Evolutionary conservation across 805 yeast genomes (phyloP).

Genomic region (Metschnikowia reukaufii): DNA sequence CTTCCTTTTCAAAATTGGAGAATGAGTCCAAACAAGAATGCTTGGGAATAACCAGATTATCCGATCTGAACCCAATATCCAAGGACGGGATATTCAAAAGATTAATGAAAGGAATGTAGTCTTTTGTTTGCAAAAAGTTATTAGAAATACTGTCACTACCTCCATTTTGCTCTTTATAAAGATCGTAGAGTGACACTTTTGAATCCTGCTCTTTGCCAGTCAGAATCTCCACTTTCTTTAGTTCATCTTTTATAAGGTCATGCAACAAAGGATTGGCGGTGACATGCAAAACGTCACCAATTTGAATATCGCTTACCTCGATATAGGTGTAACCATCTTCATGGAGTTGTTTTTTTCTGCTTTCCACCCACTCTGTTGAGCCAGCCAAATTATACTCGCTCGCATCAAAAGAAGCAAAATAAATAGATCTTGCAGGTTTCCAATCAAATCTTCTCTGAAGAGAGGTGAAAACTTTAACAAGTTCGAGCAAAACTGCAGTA

Average conservation of each 20-base stretch:
- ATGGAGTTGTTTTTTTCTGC: conserved; percentile 49
- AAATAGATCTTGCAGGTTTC: conserved; percentile 80
- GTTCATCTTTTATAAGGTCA: conserved; percentile 43
- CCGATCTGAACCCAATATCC: conserved; percentile 51
- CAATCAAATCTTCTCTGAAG: conserved; percentile 67
- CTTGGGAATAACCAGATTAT: conserved; percentile 34
- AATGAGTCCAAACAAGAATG: conserved; percentile 66
- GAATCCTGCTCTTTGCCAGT: conserved; percentile 7
- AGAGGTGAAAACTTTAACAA: conserved; percentile 65
- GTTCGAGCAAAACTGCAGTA: conserved; percentile 66
- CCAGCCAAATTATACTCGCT: conserved; percentile 81
- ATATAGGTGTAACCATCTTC: conserved; percentile 68
- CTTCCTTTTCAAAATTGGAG: conserved; percentile 47
- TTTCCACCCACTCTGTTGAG: conserved; percentile 72
- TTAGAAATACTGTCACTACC: conserved; percentile 29
- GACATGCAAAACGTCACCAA: conserved; percentile 53
- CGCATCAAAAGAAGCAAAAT: conserved; percentile 84
- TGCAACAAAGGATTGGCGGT: conserved; percentile 67
- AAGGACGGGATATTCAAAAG: conserved; percentile 69
- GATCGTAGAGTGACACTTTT: conserved; percentile 26
- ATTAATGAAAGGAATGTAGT: conserved; percentile 66
- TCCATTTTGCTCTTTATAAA: conserved; percentile 25
- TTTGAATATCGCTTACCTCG: conserved; percentile 67
- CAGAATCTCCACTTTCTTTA: conserved; percentile 28
- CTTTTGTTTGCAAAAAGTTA: conserved; percentile 48